Percentiles rank a stretch among this genome's conserved stretches.
Evolutionary conservation across 2,329 filamentous ascomycete genomes (phyloP).

Genomic region (Ascochyta koolunga): DNA sequence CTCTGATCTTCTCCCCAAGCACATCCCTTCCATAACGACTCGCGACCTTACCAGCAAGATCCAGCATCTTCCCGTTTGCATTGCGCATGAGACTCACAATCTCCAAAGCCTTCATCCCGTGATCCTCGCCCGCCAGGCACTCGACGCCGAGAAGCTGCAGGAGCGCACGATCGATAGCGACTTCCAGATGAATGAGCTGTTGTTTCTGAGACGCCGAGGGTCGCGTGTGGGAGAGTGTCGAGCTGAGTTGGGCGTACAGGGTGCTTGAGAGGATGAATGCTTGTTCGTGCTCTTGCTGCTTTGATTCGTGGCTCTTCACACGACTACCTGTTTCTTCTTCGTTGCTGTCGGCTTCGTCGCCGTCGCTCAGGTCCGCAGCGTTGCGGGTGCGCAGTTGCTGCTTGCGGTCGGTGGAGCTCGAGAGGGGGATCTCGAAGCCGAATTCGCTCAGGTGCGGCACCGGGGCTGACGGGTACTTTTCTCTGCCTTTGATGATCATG

Average conservation of each 20-base stretch:
- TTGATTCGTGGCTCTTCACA: constrained; percentile 42
- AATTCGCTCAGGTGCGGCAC: constrained; percentile 91
- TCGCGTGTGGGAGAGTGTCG: constrained; percentile 72
- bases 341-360: too few species aligned
- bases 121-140: constrained; percentile 90
- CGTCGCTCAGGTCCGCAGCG: constrained; percentile 42
- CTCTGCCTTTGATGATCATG: constrained; percentile 96
- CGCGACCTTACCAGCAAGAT: constrained; percentile 88
- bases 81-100: constrained; percentile 87
- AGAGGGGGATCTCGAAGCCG: constrained; percentile 84
- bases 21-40: constrained; percentile 80
- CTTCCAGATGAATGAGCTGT: constrained; percentile 72
- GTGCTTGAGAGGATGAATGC: constrained; percentile 77
- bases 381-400: constrained; percentile 34
- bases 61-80: constrained; percentile 83
- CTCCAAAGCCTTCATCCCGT: constrained; percentile 93
- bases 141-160: constrained; percentile 88
- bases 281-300: constrained; percentile 75
- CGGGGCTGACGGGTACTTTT: constrained; percentile 85
- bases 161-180: constrained; percentile 88
- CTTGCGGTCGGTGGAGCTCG: constrained; percentile 55
- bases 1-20: constrained; percentile 87
- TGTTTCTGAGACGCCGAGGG: constrained; percentile 68
- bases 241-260: constrained; percentile 74
- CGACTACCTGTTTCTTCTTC: not conserved